phyloP scores from a whole-genome alignment of 257 asterid species.

The Solanum paucissectum region DNA sequence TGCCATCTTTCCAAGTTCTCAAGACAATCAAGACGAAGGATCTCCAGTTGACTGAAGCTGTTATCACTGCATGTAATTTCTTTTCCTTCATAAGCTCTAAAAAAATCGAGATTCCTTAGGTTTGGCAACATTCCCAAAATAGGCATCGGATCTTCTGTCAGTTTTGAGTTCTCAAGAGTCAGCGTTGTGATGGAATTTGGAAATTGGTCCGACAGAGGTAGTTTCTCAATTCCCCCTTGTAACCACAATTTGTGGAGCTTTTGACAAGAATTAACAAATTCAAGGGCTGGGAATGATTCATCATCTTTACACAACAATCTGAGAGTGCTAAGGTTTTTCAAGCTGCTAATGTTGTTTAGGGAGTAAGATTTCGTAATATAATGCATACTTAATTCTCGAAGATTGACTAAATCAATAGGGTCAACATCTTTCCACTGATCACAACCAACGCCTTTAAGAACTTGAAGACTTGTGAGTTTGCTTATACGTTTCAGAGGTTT shows the following conservation, averaged over 20 bases:
- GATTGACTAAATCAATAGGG: not conserved
- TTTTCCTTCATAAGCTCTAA: not conserved
- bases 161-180: not conserved
- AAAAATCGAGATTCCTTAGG: too few relatives aligned
- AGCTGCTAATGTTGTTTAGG: not conserved
- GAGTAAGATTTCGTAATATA: not conserved
- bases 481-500: too few relatives aligned
- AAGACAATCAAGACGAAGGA: fast-evolving
- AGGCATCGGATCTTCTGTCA: not conserved
- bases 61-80: not conserved
- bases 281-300: not conserved
- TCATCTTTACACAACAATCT: fast-evolving
- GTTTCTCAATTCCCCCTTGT: too few relatives aligned
- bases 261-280: too few relatives aligned
- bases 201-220: too few relatives aligned
- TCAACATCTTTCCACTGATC: not conserved
- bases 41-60: too few relatives aligned
- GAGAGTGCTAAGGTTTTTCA: not conserved
- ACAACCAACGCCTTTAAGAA: not conserved
- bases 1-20: too few relatives aligned
- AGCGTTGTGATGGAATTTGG: not conserved
- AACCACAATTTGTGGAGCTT: not conserved
- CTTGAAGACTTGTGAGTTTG: too few relatives aligned
- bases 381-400: not conserved
- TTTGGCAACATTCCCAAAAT: too few relatives aligned